phyloP scores from a whole-genome alignment of 208 protist genomes.

The Ichthyophonus hoferi region DNA sequence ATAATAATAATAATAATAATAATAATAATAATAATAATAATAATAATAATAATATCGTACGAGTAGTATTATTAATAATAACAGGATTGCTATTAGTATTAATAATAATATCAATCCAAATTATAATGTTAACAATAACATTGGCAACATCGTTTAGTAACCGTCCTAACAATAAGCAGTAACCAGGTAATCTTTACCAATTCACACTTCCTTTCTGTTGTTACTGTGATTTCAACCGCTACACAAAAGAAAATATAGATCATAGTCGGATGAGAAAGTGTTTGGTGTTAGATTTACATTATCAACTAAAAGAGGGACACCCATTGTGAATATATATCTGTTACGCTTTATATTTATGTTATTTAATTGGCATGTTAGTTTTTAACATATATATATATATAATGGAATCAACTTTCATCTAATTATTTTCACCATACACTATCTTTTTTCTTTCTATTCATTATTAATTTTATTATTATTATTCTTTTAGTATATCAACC shows the following conservation, averaged over 20 bases:
- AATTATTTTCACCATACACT: neutral
- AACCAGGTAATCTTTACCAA: too few relatives aligned
- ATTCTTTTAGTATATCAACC: neutral
- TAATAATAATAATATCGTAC: too few relatives aligned
- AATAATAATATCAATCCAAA: too few relatives aligned
- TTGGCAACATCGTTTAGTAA: too few relatives aligned
- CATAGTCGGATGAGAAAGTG: conserved; percentile 3
- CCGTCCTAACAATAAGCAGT: too few relatives aligned
- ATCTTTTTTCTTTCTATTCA: neutral
- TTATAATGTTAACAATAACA: too few relatives aligned
- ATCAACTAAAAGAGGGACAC: neutral
- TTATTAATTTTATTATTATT: neutral
- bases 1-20: too few relatives aligned
- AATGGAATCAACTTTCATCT: neutral
- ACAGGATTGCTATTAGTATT: too few relatives aligned
- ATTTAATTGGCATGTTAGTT: neutral
- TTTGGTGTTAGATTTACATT: neutral
- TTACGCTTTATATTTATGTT: neutral
- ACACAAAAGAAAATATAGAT: neutral
- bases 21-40: too few relatives aligned
- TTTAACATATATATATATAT: neutral
- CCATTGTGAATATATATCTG: neutral
- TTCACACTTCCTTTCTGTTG: too few relatives aligned
- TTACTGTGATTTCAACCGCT: conserved; percentile 18
- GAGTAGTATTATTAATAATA: too few relatives aligned